Base-by-base conservation (phyloP, 768 basidiomycete species). In the Leucocoprinus leucothites region DNA sequence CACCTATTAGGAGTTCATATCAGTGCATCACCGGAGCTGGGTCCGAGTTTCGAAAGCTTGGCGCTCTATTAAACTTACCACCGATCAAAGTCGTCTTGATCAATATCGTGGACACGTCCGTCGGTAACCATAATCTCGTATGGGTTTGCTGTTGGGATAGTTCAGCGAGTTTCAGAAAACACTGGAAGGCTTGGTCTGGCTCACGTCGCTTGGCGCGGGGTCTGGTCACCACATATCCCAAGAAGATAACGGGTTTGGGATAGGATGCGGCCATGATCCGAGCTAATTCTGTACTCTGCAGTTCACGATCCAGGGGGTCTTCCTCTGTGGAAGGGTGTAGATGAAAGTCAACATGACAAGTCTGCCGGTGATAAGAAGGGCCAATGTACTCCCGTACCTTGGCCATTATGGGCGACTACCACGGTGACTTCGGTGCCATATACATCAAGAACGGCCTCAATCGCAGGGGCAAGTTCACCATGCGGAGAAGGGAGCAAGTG, bases 391-490 rank as follows among this genome's bases (percentile, higher is more conserved):
- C 31, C 11, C 31, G 11, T 58, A 87, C 90, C 90, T 79, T 96
- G 94, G 5, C 94, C 94, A 65, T 96, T 95, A 61, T 96, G 94
- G 0, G 91, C 79, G 9, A 95, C 89, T n/a, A 95, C 75, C 0
- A 94, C 91, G 4, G 85, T 86, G 16, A 94, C 82, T 49, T 81
- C 78, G 0, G 84, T 86, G 0, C 92, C 91, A 59, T 84, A 87
- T 6, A 92, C 75, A 49, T 94, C 87, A 13, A 95, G 72, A 2
- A 89, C 78, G 2, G 92, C 92, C 67, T 92, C 89, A 28, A 95
- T 95, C 1, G 92, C 92, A 0, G 92, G 92, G 2, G 91, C 92
- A 22, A 95, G 82, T 66, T 94, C 93, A 7, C 90, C 89, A 53
- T 80, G 67, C 18, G 94, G 94, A 1, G 92, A 94, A 0, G 94